phyloP scores from a whole-genome alignment of 495 filamentous ascomycete genomes.

The Neurospora hispaniola region DNA sequence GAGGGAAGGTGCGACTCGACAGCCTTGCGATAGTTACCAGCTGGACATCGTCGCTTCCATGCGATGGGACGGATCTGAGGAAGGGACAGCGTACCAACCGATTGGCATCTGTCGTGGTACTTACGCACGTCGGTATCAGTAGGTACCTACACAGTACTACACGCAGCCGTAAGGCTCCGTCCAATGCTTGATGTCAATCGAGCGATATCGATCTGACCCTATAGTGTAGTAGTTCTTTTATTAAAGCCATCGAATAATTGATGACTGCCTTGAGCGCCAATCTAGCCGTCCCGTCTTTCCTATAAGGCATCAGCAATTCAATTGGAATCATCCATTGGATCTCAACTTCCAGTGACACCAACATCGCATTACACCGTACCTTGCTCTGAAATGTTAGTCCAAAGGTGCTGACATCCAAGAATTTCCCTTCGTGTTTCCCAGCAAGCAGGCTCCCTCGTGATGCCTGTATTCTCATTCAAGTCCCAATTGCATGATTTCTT shows the following conservation, averaged over 20 bases:
- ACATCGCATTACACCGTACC: neutral
- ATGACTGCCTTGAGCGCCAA: neutral
- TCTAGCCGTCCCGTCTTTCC: neutral
- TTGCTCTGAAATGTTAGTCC: neutral
- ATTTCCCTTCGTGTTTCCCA: neutral
- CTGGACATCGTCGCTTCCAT: neutral
- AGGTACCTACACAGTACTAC: neutral
- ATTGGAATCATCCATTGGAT: neutral
- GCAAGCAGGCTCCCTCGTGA: neutral
- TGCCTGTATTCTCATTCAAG: neutral
- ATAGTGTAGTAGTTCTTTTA: neutral
- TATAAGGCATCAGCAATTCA: neutral
- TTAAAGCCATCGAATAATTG: neutral
- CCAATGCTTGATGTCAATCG: neutral
- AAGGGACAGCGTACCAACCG: neutral
- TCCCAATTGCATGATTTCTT: no score
- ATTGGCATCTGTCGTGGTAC: neutral
- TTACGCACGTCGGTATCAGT: neutral
- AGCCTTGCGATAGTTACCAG: neutral
- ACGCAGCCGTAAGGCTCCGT: neutral
- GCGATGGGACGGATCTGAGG: neutral
- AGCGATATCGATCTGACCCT: neutral
- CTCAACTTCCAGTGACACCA: neutral
- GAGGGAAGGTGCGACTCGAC: neutral
- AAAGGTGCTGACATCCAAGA: neutral